These are phyloP conservation scores for Withania somnifera DNA, from an alignment of 305 asterid species.

Conservation along the genomic window DNA sequence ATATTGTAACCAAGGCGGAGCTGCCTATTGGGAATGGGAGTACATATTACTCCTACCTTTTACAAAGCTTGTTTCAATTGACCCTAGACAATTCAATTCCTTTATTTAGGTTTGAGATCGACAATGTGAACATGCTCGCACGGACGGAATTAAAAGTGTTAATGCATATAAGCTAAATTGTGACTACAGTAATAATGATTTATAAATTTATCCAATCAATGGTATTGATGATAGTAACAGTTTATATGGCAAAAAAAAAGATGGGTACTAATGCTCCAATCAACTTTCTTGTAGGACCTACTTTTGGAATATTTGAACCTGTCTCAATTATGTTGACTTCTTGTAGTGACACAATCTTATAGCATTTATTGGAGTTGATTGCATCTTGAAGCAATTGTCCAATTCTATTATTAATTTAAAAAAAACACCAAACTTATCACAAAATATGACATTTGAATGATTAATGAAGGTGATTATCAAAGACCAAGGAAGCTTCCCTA, in stretches of 20 bases:
- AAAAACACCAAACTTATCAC: neutral
- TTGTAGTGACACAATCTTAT: neutral
- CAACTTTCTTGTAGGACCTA: neutral
- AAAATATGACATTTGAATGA: neutral
- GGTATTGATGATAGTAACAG: neutral
- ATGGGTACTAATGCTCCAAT: neutral
- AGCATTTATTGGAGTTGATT: neutral
- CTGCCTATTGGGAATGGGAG: neutral
- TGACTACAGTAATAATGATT: neutral
- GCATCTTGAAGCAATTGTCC: neutral
- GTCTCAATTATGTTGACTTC: neutral
- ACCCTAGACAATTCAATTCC: neutral
- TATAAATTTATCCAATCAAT: neutral
- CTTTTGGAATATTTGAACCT: neutral
- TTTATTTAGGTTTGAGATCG: neutral
- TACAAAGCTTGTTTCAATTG: neutral
- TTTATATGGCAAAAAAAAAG: neutral
- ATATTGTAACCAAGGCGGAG: neutral
- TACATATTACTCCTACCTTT: neutral
- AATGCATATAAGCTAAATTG: neutral
- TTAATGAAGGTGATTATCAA: neutral
- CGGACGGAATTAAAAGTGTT: accelerated
- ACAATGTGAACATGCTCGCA: neutral
- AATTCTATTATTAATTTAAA: neutral
- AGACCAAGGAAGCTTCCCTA: neutral